phyloP scores from a whole-genome alignment of 1,284 basidiomycete species.

The Cryptococcus wingfieldii region DNA sequence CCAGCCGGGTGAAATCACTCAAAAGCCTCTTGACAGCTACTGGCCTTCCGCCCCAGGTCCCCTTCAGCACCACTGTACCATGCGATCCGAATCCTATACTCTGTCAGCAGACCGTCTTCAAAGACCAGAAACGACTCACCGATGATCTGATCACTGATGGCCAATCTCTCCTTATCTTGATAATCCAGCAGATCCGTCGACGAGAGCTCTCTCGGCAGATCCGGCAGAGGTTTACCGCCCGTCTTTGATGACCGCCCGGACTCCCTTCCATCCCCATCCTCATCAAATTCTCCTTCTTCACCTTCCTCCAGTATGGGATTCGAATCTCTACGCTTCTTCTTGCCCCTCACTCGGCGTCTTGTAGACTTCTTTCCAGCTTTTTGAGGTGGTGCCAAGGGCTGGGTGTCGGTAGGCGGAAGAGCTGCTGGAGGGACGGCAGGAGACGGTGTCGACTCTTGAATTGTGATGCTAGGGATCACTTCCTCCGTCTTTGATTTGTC shows the following conservation, averaged over 20 bases:
- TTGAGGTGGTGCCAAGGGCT: slow-evolving; percentile 1
- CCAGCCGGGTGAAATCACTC: slow-evolving; percentile 91
- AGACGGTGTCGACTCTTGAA: neutral
- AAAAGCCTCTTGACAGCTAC: slow-evolving; percentile 96
- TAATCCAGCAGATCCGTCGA: slow-evolving; percentile 22
- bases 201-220: slow-evolving; percentile 37
- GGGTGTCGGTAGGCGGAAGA: neutral
- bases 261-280: slow-evolving; percentile 1
- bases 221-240: slow-evolving; percentile 40
- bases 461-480: slow-evolving; percentile 12
- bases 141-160: slow-evolving; percentile 72
- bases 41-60: slow-evolving; percentile 88
- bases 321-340: slow-evolving; percentile 35
- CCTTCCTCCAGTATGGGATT: slow-evolving; percentile 51
- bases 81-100: slow-evolving; percentile 84
- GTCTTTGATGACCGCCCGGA: slow-evolving; percentile 7
- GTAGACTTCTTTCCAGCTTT: slow-evolving; percentile 30
- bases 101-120: neutral
- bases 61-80: slow-evolving; percentile 90
- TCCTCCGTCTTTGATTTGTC: neutral
- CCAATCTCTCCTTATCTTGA: slow-evolving; percentile 49
- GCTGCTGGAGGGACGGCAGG: neutral
- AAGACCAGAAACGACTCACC: slow-evolving; percentile 53
- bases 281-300: slow-evolving; percentile 48
- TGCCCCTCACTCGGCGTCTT: slow-evolving; percentile 32